phyloP scores from a whole-genome alignment of 2,329 filamentous ascomycete species.

The Scorias spongiosa region DNA sequence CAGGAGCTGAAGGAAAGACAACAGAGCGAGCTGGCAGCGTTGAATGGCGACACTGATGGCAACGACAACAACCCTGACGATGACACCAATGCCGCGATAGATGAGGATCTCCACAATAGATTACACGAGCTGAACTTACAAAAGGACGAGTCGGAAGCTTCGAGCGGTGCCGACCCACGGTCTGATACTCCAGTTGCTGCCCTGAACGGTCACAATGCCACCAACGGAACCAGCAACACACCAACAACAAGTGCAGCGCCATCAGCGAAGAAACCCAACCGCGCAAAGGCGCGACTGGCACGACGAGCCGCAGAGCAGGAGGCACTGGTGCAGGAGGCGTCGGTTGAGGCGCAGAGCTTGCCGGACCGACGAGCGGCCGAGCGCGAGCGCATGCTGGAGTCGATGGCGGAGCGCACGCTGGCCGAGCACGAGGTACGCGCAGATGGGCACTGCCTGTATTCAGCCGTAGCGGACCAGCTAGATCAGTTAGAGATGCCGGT shows the following conservation, averaged over 20 bases:
- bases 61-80: not conserved
- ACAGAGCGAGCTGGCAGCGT: slow-evolving; percentile 31
- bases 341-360: slow-evolving; percentile 58
- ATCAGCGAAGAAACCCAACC: slow-evolving; percentile 58
- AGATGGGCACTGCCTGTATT: slow-evolving; percentile 91
- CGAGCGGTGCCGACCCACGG: not conserved
- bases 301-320: slow-evolving; percentile 76
- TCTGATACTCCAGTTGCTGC: slow-evolving; percentile 1
- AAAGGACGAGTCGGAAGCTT: too few species aligned
- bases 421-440: slow-evolving; percentile 67
- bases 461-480: slow-evolving; percentile 77
- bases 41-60: slow-evolving; percentile 16
- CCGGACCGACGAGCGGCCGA: slow-evolving; percentile 60
- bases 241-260: slow-evolving; percentile 8
- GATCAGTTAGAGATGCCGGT: slow-evolving; percentile 30
- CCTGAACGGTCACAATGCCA: slow-evolving; percentile 2
- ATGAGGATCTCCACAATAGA: not conserved
- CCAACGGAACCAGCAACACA: slow-evolving; percentile 3
- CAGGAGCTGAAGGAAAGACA: slow-evolving; percentile 41
- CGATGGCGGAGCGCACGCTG: slow-evolving; percentile 49
- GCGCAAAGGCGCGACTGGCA: slow-evolving; percentile 81
- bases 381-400: slow-evolving; percentile 51
- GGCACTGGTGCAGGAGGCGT: slow-evolving; percentile 50
- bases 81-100: not conserved
- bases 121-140: not conserved